Base-by-base conservation (phyloP, 768 basidiomycete genomes). In the Termitomyces sp. region DNA sequence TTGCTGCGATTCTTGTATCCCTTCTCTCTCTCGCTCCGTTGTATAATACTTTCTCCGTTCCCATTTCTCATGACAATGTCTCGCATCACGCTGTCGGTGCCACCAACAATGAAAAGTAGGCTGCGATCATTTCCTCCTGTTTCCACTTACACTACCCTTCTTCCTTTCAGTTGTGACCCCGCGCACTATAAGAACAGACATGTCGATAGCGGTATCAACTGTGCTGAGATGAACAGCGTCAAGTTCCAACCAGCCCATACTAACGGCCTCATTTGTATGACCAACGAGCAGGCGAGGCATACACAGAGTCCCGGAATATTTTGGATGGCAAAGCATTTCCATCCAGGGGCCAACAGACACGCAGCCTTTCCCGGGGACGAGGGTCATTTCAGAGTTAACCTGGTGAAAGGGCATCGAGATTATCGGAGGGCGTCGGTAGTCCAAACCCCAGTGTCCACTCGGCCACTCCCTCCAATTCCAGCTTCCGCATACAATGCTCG, bases 1-100 rank as follows among this genome's bases (percentile, higher is more conserved):
- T 51, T 47, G 20, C 46, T 40, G 12, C 47, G 23, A 32, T 56
- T 20, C n/a, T 56, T 30, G 16, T 43, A 10, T 20, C n/a, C 10
- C 32, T 61, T 9, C 10, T 50, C 23, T 38, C 56, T 26, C 32
- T 58, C 33, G 26, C n/a, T 36, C 41, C 23, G 13, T 5, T 50
- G 40, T 46, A 30, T n/a, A 43, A 30, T n/a, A 43, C 51, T 12
- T 33, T 61, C 10, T 53, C 61, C 16, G 33, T 58, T 30, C 61
- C 61, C 18, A 40, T n/a, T n/a, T 33, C 5, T 30, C 48, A 33
- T 14, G 30, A 32, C 5, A 20, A 30, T 35, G 30, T 38, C 38
- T 30, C n/a, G 32, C 46, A 49, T 36, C 51, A 20, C 36, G 20
- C 51, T 40, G 36, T 23, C 7, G 13, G 36, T 54, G 18, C 16